Base-by-base conservation (phyloP, 352 stramenopile species). In the Pythium vanterpoolii region DNA sequence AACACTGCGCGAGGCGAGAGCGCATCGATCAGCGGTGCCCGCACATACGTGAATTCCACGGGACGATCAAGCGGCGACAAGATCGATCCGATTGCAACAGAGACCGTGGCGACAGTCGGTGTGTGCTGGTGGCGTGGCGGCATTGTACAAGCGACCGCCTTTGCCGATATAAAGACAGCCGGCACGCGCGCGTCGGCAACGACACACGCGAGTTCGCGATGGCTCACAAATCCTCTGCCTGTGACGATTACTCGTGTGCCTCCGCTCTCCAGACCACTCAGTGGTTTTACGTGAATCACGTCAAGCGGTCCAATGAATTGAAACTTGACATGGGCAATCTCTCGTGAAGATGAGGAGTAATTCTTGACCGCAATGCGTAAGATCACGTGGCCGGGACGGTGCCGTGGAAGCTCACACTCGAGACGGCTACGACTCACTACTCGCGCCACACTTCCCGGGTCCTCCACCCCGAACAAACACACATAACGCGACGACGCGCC, bases 221-320 rank as follows among this genome's bases (percentile, higher is more conserved):
- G 63, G 19, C 30, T 4, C n/a, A 63, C 34, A 42, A 72, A 70
- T 9, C 56, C 56, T 44, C 44, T 60, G 19, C 61, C 64, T 9
- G 7, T 40, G 33, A 71, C 24, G 3, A 49, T 6, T 3, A 71
- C 23, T 2, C 7, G 13, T 14, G 62, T 62, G 18, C 51, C 62
- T 3, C 65, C 65, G 16, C 16, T 43, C 4, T 64, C 38, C 1
- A 67, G 47, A 14, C 60, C 65, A 8, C 28, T 42, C n/a, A 6
- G 5, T 10, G 65, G 65, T 4, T 24, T 4, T 0, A 69, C 14
- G 0, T 13, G 4, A 5, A 48, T 9, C 13, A 45, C 36, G 3
- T 63, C 64, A 2, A 60, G 53, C 7, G 54, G 55, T 11, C 62
- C 62, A 19, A 69, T 27, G 19, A 69, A 59, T 4, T 60, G n/a